Base-by-base conservation (phyloP, 2,329 filamentous ascomycete species). In the Monilinia aucupariae region DNA sequence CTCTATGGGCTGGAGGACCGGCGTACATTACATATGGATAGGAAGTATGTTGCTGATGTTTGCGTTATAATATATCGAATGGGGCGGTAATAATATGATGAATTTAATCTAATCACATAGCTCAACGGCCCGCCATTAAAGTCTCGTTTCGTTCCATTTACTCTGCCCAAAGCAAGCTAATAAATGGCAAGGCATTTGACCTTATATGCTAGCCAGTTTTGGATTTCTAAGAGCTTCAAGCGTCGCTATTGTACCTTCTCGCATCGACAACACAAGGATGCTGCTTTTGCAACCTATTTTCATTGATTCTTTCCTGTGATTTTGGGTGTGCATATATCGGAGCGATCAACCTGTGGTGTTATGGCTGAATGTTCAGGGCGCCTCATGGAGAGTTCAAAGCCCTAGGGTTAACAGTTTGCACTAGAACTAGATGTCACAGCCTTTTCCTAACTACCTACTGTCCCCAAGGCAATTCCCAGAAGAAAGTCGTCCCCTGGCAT, bases 21-120 rank as follows among this genome's bases (percentile, higher is more conserved):
- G 70, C 7, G 69, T 71, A 17, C 65, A 72, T 62, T 76, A 73
- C 70, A 37, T 77, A 10, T 74, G 75, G 55, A 66, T 75, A 37
- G 61, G 72, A n/a, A 73, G 68, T 30, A 61, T 76, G 53, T 63
- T 67, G 32, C 69, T 74, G 50, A 73, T 72, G 61, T 59, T 75
- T 64, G 54, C 71, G n/a, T n/a, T 74, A 10, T 76, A 65, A 55
- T 47, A 47, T 55, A 5, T 22, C n/a, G 8, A 32, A 47, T 13
- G 22, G n/a, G 10, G 20, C 25, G 53, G 41, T 7, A 2, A 9
- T 9, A 17, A 13, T 15, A 22, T 45, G 17, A 10, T 10, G 20
- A 10, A 34, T 56, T n/a, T 15, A 32, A 56, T 45, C 27, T 34
- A 45, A 43, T 47, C 13, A 12, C 27, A n/a, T 56, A 34, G n/a